These are phyloP conservation scores for Boletus pseudopeckii DNA, from an alignment of 768 basidiomycete species.

Conservation along the genomic window DNA sequence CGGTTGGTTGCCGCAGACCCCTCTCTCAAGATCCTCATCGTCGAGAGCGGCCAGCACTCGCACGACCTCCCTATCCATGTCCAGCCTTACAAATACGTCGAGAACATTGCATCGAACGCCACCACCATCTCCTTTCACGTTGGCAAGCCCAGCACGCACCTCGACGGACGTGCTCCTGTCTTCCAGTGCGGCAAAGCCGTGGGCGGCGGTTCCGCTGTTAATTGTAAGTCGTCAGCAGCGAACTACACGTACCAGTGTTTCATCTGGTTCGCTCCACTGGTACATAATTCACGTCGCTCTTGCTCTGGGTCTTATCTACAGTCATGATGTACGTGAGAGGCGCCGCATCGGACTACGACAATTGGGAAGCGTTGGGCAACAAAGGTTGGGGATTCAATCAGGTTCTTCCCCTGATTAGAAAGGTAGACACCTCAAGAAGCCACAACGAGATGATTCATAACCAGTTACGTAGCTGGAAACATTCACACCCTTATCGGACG, in stretches of 20 bases:
- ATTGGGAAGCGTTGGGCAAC: constrained; percentile 52
- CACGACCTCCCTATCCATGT: constrained; percentile 43
- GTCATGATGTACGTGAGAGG: constrained; percentile 56
- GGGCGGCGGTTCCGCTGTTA: constrained; percentile 63
- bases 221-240: constrained; percentile 38
- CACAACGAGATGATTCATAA: constrained; percentile 26
- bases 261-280: not conserved
- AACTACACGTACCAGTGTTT: too few relatives aligned
- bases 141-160: constrained; percentile 38
- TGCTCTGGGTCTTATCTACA: not conserved
- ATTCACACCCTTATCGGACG: constrained; percentile 30
- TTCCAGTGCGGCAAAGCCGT: constrained; percentile 48
- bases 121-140: constrained; percentile 44
- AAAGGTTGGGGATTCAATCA: constrained; percentile 59
- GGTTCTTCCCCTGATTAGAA: constrained; percentile 55
- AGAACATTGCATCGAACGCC: constrained; percentile 37
- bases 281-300: not conserved
- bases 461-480: constrained; percentile 45
- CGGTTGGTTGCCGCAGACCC: constrained; percentile 54
- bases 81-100: constrained; percentile 52
- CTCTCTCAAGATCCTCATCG: constrained; percentile 51
- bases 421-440: constrained; percentile 35
- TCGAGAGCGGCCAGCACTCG: constrained; percentile 58
- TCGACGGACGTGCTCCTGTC: constrained; percentile 42
- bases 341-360: constrained; percentile 61